A percentile compares a stretch with the other conserved stretches of the same genome.
These are phyloP conservation scores for Citrus mangshanensis DNA, from an alignment of 345 rosid genomes.

Conservation along the genomic window DNA sequence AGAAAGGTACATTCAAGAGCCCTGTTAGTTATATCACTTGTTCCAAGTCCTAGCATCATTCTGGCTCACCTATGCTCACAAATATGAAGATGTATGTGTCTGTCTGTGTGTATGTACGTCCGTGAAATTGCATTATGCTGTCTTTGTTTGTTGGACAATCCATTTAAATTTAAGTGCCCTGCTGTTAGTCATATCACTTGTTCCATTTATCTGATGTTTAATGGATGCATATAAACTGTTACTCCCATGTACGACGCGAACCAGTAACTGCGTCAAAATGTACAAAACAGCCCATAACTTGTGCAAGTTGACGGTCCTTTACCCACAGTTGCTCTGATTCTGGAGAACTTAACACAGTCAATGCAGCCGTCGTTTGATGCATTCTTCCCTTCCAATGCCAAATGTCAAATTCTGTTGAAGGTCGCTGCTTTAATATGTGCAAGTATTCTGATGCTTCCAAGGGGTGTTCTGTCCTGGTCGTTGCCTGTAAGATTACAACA, in stretches of 20 bases:
- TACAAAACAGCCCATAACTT: background rate
- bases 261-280: background rate
- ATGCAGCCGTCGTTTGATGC: no score
- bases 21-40: background rate
- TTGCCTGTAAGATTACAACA: background rate
- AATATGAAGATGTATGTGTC: background rate
- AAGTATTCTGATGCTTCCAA: background rate
- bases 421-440: no score
- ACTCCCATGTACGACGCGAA: background rate
- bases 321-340: no score
- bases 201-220: background rate
- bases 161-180: background rate
- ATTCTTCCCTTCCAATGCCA: no score
- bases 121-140: background rate
- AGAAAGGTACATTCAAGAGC: background rate
- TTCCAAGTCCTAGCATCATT: background rate
- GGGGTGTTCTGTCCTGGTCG: background rate
- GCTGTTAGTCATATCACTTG: background rate
- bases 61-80: background rate
- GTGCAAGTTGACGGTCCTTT: background rate
- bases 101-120: background rate
- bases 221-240: background rate
- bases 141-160: background rate
- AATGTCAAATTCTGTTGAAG: no score
- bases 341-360: no score